These are phyloP conservation scores for Solanum clarkiae DNA, from an alignment of 257 asterid species.

Conservation along the genomic window DNA sequence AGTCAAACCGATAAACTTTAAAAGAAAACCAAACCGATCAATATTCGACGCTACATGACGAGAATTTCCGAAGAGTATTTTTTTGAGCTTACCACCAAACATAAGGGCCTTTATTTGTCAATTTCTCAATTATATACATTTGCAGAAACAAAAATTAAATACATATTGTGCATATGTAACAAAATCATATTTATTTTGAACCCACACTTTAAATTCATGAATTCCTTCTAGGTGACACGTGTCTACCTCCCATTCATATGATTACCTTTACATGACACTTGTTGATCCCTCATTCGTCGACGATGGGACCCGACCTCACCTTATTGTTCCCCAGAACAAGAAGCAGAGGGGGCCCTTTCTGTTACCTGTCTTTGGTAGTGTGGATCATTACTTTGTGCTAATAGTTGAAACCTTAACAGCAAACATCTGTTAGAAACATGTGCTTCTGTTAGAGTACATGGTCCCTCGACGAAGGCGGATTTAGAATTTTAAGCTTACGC, in stretches of 20 bases:
- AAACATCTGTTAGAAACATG: slow-evolving; percentile 9
- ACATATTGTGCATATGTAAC: not conserved
- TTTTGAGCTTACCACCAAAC: not conserved
- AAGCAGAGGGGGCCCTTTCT: not conserved
- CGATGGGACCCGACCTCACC: not conserved
- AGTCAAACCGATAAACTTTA: no score
- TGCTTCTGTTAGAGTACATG: not conserved
- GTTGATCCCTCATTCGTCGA: not conserved
- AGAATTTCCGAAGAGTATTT: not conserved
- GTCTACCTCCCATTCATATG: not conserved
- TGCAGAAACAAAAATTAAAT: not conserved
- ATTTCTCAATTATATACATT: not conserved
- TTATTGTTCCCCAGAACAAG: not conserved
- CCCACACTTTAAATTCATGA: not conserved
- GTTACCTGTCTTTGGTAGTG: slow-evolving; percentile 8
- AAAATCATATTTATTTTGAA: not conserved
- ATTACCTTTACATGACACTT: not conserved
- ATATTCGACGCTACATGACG: not conserved
- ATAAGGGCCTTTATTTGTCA: not conserved
- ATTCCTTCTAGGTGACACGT: not conserved
- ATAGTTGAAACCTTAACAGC: slow-evolving; percentile 15
- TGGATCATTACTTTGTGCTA: slow-evolving; percentile 9
- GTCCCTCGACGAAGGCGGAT: not conserved
- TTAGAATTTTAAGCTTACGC: not conserved
- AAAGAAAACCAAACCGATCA: no score